Evolutionary conservation across 2,329 filamentous ascomycete genomes (phyloP), one percentile per base, ranked within the genome.

Genomic region (Cytospora paraplurivora): DNA sequence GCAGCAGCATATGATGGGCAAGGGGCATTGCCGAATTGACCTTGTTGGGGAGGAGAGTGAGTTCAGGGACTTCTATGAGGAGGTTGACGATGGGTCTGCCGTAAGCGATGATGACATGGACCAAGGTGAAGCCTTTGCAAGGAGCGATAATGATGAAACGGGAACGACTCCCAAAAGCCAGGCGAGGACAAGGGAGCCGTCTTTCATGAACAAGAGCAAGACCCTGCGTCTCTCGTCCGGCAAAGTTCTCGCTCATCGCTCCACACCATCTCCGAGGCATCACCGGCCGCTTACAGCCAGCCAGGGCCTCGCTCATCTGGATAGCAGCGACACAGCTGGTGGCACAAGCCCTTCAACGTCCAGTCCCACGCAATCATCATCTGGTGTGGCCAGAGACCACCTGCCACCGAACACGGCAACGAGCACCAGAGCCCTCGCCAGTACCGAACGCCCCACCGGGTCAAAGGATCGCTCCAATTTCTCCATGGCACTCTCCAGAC

Each of bases 1-100:
- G 1, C 78, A 80, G 65, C 78, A 81, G 49, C 82, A 82, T 54
- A 82, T 82, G 80, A 66, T 71, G 1, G 74, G 69, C 3, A 81
- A 79, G 55, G 76, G 77, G 0, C 79, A 82, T 58, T 82, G 80
- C 64, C 73, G 71, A 34, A 69, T 81, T 35, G 71, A 79, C 15
- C 65, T 77, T 3, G 61, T 69, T 0, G 69, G 69, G 4, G 66
- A 73, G 6, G 71, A 68, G 12, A 69, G 71, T 1, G 76, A 78
- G 38, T 73, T 72, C 1, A 67, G 68, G 32, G 76, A 79, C 13
- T 79, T 79, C 56, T 79, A 77, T 53, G 61, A 62, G 47, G 13
- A 11, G 6, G 19, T 13, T 8, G 17, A 38, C 13, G 62, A 55
- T 13, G 47, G 34, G 3, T 47, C 44, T 12, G 44, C n/a, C n/a